Conservation (phyloP, 2,329 filamentous ascomycete species). For the Beauveria rudraprayagi region DNA sequence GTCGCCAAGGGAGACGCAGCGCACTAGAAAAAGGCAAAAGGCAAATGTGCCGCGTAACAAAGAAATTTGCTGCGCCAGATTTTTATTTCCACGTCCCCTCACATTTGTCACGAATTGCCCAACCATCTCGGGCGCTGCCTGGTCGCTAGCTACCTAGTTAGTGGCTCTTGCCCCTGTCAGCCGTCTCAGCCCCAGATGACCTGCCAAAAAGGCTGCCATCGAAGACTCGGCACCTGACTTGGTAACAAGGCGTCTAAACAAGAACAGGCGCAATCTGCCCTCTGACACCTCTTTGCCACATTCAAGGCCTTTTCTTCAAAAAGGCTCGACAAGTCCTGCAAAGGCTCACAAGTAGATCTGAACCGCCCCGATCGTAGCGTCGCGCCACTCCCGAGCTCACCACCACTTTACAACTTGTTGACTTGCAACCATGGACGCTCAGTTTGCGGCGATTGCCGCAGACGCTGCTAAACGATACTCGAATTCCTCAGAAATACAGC, state of each 20-base stretch:
- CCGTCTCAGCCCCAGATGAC: slow-evolving; percentile 5
- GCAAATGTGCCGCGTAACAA: neutral
- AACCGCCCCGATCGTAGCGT: slow-evolving; percentile 1
- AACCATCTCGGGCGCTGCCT: neutral
- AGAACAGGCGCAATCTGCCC: neutral
- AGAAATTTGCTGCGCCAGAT: no score
- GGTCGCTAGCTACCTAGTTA: neutral
- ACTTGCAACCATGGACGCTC: slow-evolving; percentile 7
- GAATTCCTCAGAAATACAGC: slow-evolving; percentile 20
- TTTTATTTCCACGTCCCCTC: no score
- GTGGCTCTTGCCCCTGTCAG: slow-evolving; percentile 3
- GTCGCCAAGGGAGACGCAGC: no score
- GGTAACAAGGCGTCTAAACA: neutral
- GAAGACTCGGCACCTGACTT: slow-evolving; percentile 2
- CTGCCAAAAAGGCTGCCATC: neutral
- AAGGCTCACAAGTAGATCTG: neutral
- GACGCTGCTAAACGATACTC: slow-evolving; percentile 27
- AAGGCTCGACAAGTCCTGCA: neutral
- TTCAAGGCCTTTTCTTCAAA: neutral
- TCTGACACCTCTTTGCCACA: neutral
- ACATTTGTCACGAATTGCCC: no score
- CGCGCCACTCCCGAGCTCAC: neutral
- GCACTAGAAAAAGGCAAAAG: neutral
- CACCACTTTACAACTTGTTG: neutral
- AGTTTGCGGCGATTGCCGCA: slow-evolving; percentile 23